phyloP scores from a whole-genome alignment of 768 basidiomycete species.

The Tylopilus vinaceipallidus region DNA sequence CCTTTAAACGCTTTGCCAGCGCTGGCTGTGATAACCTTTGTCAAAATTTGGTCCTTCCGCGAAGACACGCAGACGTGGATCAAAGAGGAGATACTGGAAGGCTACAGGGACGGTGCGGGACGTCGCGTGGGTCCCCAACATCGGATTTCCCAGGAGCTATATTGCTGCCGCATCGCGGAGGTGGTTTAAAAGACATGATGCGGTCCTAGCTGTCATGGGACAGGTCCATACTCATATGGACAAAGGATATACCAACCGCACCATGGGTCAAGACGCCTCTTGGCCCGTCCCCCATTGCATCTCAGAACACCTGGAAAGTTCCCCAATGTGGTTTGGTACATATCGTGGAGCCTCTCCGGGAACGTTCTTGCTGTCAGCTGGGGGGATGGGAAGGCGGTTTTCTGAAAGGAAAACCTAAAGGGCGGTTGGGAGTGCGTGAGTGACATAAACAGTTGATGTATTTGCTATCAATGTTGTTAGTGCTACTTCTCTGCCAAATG shows the following conservation, averaged over 20 bases:
- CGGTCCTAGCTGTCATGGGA: conserved; percentile 41
- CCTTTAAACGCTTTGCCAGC: conserved; percentile 89
- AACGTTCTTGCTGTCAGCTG: conserved; percentile 96
- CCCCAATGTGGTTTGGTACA: conserved; percentile 96
- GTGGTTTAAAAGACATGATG: background rate
- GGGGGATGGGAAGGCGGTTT: conserved; percentile 94
- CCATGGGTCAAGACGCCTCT: conserved; percentile 81
- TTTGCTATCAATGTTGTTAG: too few relatives aligned
- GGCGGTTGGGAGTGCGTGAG: conserved; percentile 97
- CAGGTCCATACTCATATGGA: conserved; percentile 89
- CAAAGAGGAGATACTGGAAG: conserved; percentile 87
- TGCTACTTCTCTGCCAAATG: too few relatives aligned
- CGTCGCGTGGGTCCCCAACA: conserved; percentile 98
- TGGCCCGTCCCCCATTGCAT: conserved; percentile 59
- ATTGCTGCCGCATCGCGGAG: conserved; percentile 93
- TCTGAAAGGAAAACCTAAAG: conserved; percentile 97
- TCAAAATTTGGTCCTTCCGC: conserved; percentile 90
- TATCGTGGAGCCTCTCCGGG: conserved; percentile 95
- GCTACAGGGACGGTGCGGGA: conserved; percentile 96
- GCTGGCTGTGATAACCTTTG: conserved; percentile 96
- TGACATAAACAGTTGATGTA: conserved; percentile 88
- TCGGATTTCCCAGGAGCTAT: conserved; percentile 91
- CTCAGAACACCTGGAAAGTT: conserved; percentile 70
- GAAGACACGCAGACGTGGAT: conserved; percentile 87
- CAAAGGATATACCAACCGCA: conserved; percentile 70